These are phyloP conservation scores for Paramecium sexaurelia DNA, from an alignment of 73 alveolate species.

Conservation along the genomic window DNA sequence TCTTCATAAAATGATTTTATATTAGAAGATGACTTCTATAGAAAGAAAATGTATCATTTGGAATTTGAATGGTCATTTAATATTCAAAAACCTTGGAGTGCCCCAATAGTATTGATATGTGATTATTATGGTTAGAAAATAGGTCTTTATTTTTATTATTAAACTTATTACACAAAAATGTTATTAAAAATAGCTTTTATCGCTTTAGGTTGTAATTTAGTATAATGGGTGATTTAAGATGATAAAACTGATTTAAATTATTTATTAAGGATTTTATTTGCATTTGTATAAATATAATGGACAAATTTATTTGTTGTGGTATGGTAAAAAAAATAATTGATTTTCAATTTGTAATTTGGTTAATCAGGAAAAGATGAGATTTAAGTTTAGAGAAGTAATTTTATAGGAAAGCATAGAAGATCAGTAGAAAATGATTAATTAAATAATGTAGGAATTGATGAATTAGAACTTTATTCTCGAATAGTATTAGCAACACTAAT, in stretches of 20 bases:
- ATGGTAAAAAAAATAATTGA: not conserved
- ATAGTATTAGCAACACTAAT: not conserved
- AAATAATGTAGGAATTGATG: constrained; percentile 6
- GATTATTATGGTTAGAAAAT: constrained; percentile 24
- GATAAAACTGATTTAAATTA: not conserved
- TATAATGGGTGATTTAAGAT: constrained; percentile 5
- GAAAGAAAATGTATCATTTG: not conserved
- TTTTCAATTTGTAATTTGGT: not conserved
- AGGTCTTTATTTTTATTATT: constrained; percentile 13
- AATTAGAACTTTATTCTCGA: not conserved
- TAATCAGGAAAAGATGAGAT: not conserved
- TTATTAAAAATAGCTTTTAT: not conserved
- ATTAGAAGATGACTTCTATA: not conserved
- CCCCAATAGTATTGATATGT: not conserved
- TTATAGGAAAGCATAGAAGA: not conserved
- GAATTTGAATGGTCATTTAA: not conserved
- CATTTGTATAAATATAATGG: constrained; percentile 5
- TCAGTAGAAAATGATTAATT: constrained; percentile 38
- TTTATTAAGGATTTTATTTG: not conserved
- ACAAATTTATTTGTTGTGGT: not conserved
- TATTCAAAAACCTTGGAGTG: not conserved
- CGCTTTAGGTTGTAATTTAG: not conserved
- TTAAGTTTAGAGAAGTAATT: not conserved
- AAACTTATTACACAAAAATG: not conserved
- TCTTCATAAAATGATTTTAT: not conserved